Evolutionary conservation across 495 filamentous ascomycete genomes (phyloP).

Genomic region (Penicillium dipodomyicola): DNA sequence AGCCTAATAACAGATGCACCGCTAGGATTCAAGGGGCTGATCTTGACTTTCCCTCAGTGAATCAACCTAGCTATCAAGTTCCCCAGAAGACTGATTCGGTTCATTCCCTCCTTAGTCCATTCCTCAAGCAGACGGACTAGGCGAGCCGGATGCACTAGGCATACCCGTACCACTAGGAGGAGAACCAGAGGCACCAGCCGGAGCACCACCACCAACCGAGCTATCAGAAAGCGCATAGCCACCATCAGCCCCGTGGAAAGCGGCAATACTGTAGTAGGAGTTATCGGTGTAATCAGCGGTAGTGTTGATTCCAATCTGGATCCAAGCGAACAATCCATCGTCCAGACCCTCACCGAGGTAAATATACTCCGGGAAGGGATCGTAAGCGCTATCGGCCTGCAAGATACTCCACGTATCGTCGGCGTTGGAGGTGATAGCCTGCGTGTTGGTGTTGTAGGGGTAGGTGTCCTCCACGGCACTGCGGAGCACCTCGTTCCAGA

Average conservation of each 20-base stretch:
- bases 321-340: constrained; percentile 56
- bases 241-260: constrained; percentile 33
- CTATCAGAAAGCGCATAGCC: constrained; percentile 33
- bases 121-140: not conserved
- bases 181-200: constrained; percentile 11
- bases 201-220: constrained; percentile 15
- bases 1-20: no score
- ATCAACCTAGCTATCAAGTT: no score
- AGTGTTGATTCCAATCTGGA: constrained; percentile 56
- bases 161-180: constrained; percentile 16
- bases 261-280: constrained; percentile 40
- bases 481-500: constrained; percentile 60
- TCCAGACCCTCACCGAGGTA: constrained; percentile 47
- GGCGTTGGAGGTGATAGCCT: constrained; percentile 49
- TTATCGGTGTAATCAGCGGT: constrained; percentile 44
- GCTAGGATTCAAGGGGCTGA: not conserved
- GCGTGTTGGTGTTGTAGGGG: constrained; percentile 57
- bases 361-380: constrained; percentile 41
- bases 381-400: constrained; percentile 34
- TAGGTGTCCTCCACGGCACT: constrained; percentile 51
- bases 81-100: not conserved
- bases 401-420: constrained; percentile 37
- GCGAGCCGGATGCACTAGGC: not conserved
- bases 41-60: not conserved
- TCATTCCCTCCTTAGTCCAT: not conserved